Evolutionary conservation across 1,284 basidiomycete genomes (phyloP), one percentile per base, ranked within the genome.

Genomic region (Cryptococcus jaspeensis): DNA sequence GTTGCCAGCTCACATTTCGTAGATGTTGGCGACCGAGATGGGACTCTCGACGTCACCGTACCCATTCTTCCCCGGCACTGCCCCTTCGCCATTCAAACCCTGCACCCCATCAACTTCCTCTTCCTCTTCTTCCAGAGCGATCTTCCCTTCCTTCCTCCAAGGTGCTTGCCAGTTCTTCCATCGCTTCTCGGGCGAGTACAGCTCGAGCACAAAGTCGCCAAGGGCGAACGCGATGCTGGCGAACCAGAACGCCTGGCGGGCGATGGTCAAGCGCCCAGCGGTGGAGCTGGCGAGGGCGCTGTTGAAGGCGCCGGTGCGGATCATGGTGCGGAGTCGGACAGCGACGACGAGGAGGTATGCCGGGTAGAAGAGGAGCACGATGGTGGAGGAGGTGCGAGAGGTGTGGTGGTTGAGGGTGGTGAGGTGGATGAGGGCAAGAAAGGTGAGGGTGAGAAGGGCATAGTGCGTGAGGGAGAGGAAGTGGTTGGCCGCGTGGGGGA

Each of bases 351-450:
- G 32, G 11, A 84, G 55, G 66, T 92, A 90, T 3, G 83, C 51
- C 0, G 92, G 89, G 87, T 90, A 95, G 76, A 91, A 93, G 50
- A 95, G 77, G 22, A 97, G 83, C 28, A 93, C 78, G 22, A 86
- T 74, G 0, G 88, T 83, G 0, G 91, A 93, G 0, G 92, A 89
- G 9, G 84, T 83, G 15, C 86, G 84, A 0, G 86, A 84, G n/a
- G 87, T 85, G 40, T 84, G 84, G 74, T 96, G 92, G 68, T 91
- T 92, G 59, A 84, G 48, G 53, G 68, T 65, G 1, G 77, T 74
- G 7, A 79, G 64, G 35, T 68, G 65, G n/a, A 68, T 52, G 47
- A 70, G 72, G 58, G 66, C 62, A n/a, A 70, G 66, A 7, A 73
- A 55, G 2, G 71, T 58, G 23, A 78, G 20, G 18, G 73, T 58